Evolutionary conservation across 805 yeast species (phyloP).

Genomic region (Myxozyma udenii): DNA sequence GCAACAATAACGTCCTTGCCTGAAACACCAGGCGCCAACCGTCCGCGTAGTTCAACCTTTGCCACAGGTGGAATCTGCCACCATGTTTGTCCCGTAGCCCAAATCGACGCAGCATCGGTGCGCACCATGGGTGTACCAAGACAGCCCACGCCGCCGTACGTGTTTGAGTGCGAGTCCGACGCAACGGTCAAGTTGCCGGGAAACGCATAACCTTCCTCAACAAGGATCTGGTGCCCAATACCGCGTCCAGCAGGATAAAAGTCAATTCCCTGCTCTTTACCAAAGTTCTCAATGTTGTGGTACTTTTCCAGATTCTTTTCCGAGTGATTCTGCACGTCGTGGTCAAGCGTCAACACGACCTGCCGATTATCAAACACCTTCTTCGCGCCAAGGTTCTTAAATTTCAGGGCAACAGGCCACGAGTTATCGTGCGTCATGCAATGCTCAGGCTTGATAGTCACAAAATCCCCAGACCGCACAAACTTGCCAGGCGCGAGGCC

Average conservation of each 20-base stretch:
- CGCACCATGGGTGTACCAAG: conserved; percentile 97
- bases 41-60: conserved; percentile 77
- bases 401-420: conserved; percentile 98
- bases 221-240: conserved; percentile 98
- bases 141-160: conserved; percentile 95
- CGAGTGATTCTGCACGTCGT: conserved; percentile 91
- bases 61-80: conserved; percentile 99
- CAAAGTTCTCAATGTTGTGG: conserved; percentile 82
- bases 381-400: conserved; percentile 89
- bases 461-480: conserved; percentile 90
- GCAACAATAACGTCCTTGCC: conserved; percentile 98
- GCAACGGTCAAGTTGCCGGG: conserved; percentile 93
- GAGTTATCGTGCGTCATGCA: conserved; percentile 99
- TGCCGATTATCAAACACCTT: conserved; percentile 80
- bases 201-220: conserved; percentile 97
- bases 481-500: conserved; percentile 71
- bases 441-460: conserved; percentile 89
- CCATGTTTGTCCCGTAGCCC: conserved; percentile 99
- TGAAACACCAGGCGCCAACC: conserved; percentile 78
- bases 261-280: conserved; percentile 85
- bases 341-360: conserved; percentile 94
- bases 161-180: conserved; percentile 95
- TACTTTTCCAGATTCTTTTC: conserved; percentile 88
- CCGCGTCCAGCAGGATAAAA: conserved; percentile 99
- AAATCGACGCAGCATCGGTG: conserved; percentile 97